phyloP scores from a whole-genome alignment of 768 basidiomycete species.

The Leccinum fibrillosum region DNA sequence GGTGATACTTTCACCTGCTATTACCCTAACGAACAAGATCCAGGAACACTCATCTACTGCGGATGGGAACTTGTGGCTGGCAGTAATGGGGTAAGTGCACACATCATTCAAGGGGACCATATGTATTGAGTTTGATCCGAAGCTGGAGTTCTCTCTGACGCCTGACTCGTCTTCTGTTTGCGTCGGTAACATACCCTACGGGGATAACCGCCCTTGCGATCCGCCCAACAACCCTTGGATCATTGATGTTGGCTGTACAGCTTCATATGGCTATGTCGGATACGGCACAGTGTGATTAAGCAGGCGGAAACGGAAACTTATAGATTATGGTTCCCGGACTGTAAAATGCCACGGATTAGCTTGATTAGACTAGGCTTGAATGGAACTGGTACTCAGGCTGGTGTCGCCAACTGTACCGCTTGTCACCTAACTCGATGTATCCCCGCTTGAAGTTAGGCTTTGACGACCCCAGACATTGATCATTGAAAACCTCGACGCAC shows the following conservation, averaged over 20 bases:
- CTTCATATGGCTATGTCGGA: neutral
- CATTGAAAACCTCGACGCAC: no score
- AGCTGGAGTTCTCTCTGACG: neutral
- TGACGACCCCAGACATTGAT: no score
- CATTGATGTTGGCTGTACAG: neutral
- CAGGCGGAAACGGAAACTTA: no score
- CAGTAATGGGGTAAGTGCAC: neutral
- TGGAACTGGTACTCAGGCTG: no score
- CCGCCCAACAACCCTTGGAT: slow-evolving; percentile 9
- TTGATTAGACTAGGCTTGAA: no score
- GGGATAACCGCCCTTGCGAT: slow-evolving; percentile 1
- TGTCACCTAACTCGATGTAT: no score
- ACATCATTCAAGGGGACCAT: neutral
- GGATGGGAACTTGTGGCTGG: neutral
- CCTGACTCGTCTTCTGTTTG: slow-evolving; percentile 5
- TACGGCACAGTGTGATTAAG: no score
- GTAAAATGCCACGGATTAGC: no score
- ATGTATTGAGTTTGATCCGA: neutral
- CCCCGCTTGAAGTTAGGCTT: no score
- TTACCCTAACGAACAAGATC: slow-evolving; percentile 9
- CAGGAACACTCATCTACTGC: slow-evolving; percentile 10
- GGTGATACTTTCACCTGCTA: slow-evolving; percentile 7
- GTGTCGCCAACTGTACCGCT: no score
- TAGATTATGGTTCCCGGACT: no score
- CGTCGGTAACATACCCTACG: neutral